phyloP scores from a whole-genome alignment of 768 basidiomycete genomes.

The Hysterangium stoloniferum region DNA sequence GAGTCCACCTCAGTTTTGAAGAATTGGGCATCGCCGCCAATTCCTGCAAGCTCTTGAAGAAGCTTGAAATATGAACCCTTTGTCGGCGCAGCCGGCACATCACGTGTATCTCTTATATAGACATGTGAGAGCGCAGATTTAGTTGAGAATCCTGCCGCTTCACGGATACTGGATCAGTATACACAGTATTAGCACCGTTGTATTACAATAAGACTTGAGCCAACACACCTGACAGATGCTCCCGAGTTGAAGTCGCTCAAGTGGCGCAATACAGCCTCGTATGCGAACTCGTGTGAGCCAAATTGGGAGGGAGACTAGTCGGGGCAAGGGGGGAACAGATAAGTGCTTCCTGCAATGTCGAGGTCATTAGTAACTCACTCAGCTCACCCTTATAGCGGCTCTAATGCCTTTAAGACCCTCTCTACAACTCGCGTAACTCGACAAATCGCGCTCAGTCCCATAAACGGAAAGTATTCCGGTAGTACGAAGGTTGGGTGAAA shows the following conservation, averaged over 20 bases:
- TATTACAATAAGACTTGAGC: neutral
- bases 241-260: conserved; percentile 61
- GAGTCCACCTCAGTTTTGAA: conserved; percentile 66
- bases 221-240: conserved; percentile 71
- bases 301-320: conserved; percentile 8
- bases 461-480: conserved; percentile 65
- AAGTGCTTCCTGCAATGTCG: too few species aligned
- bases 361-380: conserved; percentile 28
- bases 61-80: conserved; percentile 56
- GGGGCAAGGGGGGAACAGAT: neutral
- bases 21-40: conserved; percentile 74
- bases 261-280: conserved; percentile 75
- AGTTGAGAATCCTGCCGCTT: conserved; percentile 67
- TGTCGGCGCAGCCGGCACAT: conserved; percentile 50
- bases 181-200: neutral
- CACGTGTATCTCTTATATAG: conserved; percentile 66
- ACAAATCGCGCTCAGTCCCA: conserved; percentile 72
- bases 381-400: conserved; percentile 70
- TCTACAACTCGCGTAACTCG: conserved; percentile 63
- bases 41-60: conserved; percentile 57
- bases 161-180: conserved; percentile 54
- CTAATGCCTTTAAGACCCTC: conserved; percentile 59
- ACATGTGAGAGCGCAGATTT: conserved; percentile 84
- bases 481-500: conserved; percentile 52
- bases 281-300: conserved; percentile 64